Evolutionary conservation across 2,329 filamentous ascomycete species (phyloP).

Genomic region (Sporothrix globosa): DNA sequence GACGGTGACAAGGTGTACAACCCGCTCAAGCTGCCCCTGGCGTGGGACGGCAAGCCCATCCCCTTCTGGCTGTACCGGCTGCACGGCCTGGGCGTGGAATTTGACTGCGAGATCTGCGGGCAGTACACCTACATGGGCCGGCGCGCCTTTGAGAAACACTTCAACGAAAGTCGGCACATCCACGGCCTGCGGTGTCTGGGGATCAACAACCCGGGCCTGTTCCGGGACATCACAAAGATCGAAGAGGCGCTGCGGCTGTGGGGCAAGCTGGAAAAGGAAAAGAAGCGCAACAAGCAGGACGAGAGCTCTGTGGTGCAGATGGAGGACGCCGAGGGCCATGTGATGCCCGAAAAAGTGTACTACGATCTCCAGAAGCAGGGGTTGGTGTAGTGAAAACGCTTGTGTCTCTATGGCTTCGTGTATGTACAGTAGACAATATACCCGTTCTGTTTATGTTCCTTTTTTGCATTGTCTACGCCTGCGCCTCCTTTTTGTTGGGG

Average conservation of each 20-base stretch:
- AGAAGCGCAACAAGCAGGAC: conserved; percentile 73
- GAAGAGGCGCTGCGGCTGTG: conserved; percentile 85
- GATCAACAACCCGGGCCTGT: conserved; percentile 86
- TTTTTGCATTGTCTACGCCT: background rate
- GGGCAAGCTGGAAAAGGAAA: conserved; percentile 89
- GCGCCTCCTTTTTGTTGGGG: background rate
- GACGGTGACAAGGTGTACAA: conserved; percentile 94
- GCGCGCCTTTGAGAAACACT: conserved; percentile 96
- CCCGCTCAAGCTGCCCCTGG: conserved; percentile 89
- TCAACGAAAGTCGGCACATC: conserved; percentile 90
- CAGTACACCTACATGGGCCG: conserved; percentile 53
- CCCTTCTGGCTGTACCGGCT: conserved; percentile 99
- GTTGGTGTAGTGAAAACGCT: conserved; percentile 61
- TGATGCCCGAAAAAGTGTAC: conserved; percentile 99
- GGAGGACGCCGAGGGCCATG: conserved; percentile 96
- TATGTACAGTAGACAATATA: conserved; percentile 18
- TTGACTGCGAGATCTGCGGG: conserved; percentile 93
- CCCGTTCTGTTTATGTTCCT: background rate
- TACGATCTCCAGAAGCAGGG: conserved; percentile 93
- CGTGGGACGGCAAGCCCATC: conserved; percentile 98
- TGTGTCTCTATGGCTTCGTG: background rate
- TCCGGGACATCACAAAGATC: conserved; percentile 91
- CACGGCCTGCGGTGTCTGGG: conserved; percentile 93
- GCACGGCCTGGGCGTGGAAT: conserved; percentile 92
- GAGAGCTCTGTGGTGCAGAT: conserved; percentile 92